Base-by-base conservation (phyloP, 352 stramenopile genomes). In the Phytophthora brassicae region DNA sequence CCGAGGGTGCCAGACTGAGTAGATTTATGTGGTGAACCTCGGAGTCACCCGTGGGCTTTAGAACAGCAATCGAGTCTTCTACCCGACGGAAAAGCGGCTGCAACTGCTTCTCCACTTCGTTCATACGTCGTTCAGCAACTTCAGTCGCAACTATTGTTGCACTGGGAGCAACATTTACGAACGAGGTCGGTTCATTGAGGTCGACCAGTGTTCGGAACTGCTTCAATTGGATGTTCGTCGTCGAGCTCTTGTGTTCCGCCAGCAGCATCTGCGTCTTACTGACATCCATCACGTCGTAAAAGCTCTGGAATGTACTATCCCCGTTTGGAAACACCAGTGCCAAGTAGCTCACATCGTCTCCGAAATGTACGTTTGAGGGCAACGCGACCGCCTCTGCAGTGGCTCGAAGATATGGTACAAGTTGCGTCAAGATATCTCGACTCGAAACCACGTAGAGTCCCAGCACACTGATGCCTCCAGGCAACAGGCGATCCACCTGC, bases 401-500 rank as follows among this genome's bases (percentile, higher is more conserved):
- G 19, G 77, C 78, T 33, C 83, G 78, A 17, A 89, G 63, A 56
- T 88, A 92, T 19, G 75, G 72, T 23, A 75, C 58, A 26, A 70
- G 55, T 39, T 83, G 69, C 41, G 77, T 68, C 3, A 73, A 66
- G 3, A 72, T 47, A 4, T 72, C 35, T n/a, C 35, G 43, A 11
- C 64, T 24, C 26, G 80, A 78, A 47, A 86, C 48, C 26, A 89
- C 77, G 56, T 87, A 92, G 7, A 92, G 56, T 2, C 83, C 83
- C 9, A 84, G 6, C 20, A 92, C 59, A 2, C 35, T 46, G 26
- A 90, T 62, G 17, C 83, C 83, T 5, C 83, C 83, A 1, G 83
- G 80, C 4, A 92, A 63, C 41, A 92, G 42, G 23, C 75, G 79
- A 22, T 90, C 79, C n/a, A 90, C 71, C 58, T 92, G 83, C 54